A percentile compares a stretch with the other conserved stretches of the same genome.
These are phyloP conservation scores for Hirsutella minnesotensis DNA, from an alignment of 2,329 filamentous ascomycete genomes.

Conservation along the genomic window DNA sequence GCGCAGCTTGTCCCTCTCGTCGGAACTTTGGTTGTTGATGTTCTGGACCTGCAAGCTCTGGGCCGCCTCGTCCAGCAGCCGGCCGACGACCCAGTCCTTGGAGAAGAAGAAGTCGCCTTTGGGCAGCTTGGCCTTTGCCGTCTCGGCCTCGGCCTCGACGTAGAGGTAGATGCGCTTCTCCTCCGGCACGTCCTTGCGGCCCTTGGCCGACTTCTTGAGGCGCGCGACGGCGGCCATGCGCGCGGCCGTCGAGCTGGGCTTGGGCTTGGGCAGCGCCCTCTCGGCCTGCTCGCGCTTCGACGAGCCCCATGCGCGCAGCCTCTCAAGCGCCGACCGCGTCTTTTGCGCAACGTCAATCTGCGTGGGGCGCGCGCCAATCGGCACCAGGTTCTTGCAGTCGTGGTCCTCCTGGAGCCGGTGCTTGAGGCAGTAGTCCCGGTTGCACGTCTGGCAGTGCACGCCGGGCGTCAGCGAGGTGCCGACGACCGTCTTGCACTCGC, in stretches of 20 bases:
- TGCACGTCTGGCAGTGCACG: constrained; percentile 61
- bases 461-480: constrained; percentile 56
- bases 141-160: constrained; percentile 82
- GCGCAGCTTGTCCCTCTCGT: constrained; percentile 68
- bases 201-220: constrained; percentile 81
- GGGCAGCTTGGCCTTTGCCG: constrained; percentile 71
- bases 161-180: constrained; percentile 87
- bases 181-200: constrained; percentile 65
- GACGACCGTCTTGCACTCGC: constrained; percentile 57
- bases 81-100: constrained; percentile 79
- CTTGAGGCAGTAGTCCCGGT: constrained; percentile 64
- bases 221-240: constrained; percentile 59
- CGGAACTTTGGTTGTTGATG: constrained; percentile 64
- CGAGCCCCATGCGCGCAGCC: constrained; percentile 68
- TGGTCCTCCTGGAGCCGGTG: constrained; percentile 72
- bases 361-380: constrained; percentile 35
- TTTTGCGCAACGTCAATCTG: constrained; percentile 44
- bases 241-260: constrained; percentile 50
- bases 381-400: constrained; percentile 66
- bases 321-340: constrained; percentile 62
- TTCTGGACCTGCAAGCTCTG: constrained; percentile 70
- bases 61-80: constrained; percentile 68
- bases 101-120: constrained; percentile 72
- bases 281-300: constrained; percentile 56
- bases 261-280: constrained; percentile 48